Evolutionary conservation across 371 early-diverging fungal genomes (phyloP).

Genomic region (Lichtheimia ramosa): DNA sequence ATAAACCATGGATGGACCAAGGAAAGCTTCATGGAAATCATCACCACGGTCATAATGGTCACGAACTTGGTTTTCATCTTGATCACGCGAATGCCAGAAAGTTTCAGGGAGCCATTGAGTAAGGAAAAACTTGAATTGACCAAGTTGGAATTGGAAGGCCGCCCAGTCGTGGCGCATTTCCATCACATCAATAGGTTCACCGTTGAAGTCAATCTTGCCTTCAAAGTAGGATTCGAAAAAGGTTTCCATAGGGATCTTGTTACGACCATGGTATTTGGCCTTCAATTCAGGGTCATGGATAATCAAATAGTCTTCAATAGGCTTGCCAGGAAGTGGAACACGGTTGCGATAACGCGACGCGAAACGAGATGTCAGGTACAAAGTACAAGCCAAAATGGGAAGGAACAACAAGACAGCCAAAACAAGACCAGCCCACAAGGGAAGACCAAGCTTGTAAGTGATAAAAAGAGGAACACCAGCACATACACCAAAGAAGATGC

Average conservation of each 20-base stretch:
- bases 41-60: slow-evolving; percentile 98
- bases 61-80: slow-evolving; percentile 95
- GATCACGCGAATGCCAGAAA: slow-evolving; percentile 92
- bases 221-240: slow-evolving; percentile 96
- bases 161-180: slow-evolving; percentile 96
- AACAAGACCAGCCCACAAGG: slow-evolving; percentile 59
- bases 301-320: slow-evolving; percentile 83
- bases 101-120: slow-evolving; percentile 95
- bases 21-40: slow-evolving; percentile 94
- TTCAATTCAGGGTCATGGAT: slow-evolving; percentile 82
- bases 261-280: slow-evolving; percentile 68
- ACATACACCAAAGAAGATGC: slow-evolving; percentile 52
- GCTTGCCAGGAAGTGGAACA: slow-evolving; percentile 76
- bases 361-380: slow-evolving; percentile 65
- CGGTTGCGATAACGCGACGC: slow-evolving; percentile 70
- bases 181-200: slow-evolving; percentile 83
- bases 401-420: slow-evolving; percentile 61
- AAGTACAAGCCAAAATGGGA: slow-evolving; percentile 69
- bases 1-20: slow-evolving; percentile 94
- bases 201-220: slow-evolving; percentile 89
- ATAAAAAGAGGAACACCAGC: slow-evolving; percentile 65
- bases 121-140: slow-evolving; percentile 89
- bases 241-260: slow-evolving; percentile 94
- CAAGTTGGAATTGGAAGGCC: slow-evolving; percentile 79
- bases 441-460: slow-evolving; percentile 57